Conservation (phyloP, 257 asterid species). For the Solanum medicagineum region DNA sequence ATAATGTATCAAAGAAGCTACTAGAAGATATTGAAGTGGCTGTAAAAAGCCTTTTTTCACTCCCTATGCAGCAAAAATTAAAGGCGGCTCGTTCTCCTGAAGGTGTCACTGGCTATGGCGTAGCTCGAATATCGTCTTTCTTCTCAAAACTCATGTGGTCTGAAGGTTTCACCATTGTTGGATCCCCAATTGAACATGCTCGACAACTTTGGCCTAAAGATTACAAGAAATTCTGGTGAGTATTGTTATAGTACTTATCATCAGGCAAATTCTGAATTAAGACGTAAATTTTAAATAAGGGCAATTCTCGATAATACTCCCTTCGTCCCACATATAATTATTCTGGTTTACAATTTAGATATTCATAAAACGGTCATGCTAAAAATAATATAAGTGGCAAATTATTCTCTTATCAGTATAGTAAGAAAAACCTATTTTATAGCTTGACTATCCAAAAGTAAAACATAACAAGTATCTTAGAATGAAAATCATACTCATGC, state of each 20-base stretch:
- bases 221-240: constrained; percentile 53
- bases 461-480: no score
- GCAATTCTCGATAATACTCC: background rate
- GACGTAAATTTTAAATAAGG: background rate
- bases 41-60: constrained; percentile 44
- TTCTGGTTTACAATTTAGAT: background rate
- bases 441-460: no score
- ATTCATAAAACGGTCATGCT: background rate
- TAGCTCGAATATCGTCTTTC: constrained; percentile 70
- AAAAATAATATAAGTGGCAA: background rate
- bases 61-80: constrained; percentile 70
- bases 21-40: constrained; percentile 32
- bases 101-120: constrained; percentile 65
- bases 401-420: no score
- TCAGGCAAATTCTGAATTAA: background rate
- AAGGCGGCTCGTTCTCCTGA: constrained; percentile 54
- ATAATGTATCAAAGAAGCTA: constrained; percentile 25
- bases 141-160: constrained; percentile 91
- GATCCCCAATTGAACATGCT: constrained; percentile 70
- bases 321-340: background rate
- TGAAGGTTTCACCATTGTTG: constrained; percentile 86
- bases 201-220: constrained; percentile 73
- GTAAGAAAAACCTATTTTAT: no score
- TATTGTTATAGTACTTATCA: background rate
- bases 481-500: background rate